A percentile compares a stretch with the other conserved stretches of the same genome.
Conservation (phyloP, 1,284 basidiomycete genomes). For the Coniophora puteana region DNA sequence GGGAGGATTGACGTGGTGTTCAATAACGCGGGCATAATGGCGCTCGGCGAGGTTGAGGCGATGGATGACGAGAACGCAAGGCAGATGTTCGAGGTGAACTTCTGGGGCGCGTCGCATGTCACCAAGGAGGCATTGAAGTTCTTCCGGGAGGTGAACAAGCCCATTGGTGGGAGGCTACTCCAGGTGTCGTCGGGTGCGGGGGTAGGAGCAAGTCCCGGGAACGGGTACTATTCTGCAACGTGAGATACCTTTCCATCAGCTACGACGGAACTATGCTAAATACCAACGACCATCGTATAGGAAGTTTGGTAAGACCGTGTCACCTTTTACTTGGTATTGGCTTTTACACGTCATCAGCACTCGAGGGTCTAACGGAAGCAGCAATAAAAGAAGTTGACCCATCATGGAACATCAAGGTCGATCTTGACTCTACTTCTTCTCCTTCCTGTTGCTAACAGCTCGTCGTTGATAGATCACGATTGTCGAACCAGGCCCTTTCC, state of each 20-base stretch:
- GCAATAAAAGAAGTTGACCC: slow-evolving; percentile 24
- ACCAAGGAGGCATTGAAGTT: slow-evolving; percentile 27
- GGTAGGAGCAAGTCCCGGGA: slow-evolving; percentile 6
- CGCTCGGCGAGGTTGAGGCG: slow-evolving; percentile 21
- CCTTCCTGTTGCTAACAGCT: background rate
- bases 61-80: slow-evolving; percentile 26
- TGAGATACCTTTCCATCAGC: slow-evolving; percentile 6
- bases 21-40: slow-evolving; percentile 36
- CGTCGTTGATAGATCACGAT: slow-evolving; percentile 16
- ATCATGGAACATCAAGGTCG: slow-evolving; percentile 28
- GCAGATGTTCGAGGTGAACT: slow-evolving; percentile 33
- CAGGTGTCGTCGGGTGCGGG: slow-evolving; percentile 26
- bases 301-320: slow-evolving; percentile 18
- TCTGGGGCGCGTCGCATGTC: slow-evolving; percentile 33
- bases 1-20: slow-evolving; percentile 40
- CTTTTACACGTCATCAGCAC: slow-evolving; percentile 12
- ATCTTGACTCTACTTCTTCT: background rate
- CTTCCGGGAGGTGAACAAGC: slow-evolving; percentile 34
- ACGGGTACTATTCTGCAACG: slow-evolving; percentile 21
- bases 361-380: slow-evolving; percentile 21
- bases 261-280: background rate
- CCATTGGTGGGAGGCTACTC: slow-evolving; percentile 29
- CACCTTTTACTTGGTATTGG: background rate
- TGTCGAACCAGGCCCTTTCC: slow-evolving; percentile 19
- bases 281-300: slow-evolving; percentile 11